phyloP scores from a whole-genome alignment of 1,284 basidiomycete species.

The Melampsora larici-populina region DNA sequence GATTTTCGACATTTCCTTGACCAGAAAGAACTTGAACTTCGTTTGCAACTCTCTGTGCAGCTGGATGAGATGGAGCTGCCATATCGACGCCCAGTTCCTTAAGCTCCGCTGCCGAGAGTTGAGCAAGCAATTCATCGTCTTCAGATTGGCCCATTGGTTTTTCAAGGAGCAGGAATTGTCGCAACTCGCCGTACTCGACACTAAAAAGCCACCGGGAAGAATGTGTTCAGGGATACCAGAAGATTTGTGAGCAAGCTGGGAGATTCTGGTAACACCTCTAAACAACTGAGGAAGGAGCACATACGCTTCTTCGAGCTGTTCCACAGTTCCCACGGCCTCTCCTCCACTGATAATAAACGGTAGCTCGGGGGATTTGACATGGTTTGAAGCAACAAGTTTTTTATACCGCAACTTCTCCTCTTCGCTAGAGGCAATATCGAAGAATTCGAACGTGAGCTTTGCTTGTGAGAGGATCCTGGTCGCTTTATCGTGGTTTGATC shows the following conservation, averaged over 20 bases:
- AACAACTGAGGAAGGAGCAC: neutral
- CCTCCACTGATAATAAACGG: neutral
- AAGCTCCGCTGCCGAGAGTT: neutral
- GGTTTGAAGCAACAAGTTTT: neutral
- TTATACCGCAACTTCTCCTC: neutral
- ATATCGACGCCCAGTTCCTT: neutral
- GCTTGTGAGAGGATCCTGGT: neutral
- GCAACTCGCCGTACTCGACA: neutral
- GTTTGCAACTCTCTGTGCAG: neutral
- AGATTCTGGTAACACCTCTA: too few relatives aligned
- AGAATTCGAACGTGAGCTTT: neutral
- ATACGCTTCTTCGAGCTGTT: neutral
- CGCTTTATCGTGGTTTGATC: neutral
- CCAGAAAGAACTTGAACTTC: neutral
- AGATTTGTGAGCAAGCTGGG: too few relatives aligned
- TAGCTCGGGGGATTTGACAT: neutral
- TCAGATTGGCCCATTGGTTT: neutral
- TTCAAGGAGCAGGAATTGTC: neutral
- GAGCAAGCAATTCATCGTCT: slow-evolving; percentile 1
- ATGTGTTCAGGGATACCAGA: too few relatives aligned
- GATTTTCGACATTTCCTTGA: neutral
- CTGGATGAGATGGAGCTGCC: neutral
- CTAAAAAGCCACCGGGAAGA: neutral
- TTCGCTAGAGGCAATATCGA: neutral
- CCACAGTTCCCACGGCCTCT: neutral